A percentile compares a stretch with the other conserved stretches of the same genome.
phyloP scores from a whole-genome alignment of 2,329 filamentous ascomycete species.

The Amesomyces nigricolor region DNA sequence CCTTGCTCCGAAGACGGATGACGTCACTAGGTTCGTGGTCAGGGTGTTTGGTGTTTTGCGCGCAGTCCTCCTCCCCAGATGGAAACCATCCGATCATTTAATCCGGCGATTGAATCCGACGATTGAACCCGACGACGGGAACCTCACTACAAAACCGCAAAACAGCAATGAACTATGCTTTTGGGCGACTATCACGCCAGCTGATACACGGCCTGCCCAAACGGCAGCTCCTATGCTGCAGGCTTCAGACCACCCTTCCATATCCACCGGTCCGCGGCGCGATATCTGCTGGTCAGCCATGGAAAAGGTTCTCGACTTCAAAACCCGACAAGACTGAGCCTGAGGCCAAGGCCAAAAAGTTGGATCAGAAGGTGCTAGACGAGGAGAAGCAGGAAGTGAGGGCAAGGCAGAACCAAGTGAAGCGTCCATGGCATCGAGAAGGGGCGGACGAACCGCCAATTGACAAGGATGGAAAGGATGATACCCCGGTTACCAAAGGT shows the following conservation, averaged over 20 bases:
- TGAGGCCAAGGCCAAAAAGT: constrained; percentile 28
- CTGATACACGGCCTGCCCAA: constrained; percentile 2
- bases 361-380: constrained; percentile 32
- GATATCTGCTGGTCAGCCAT: background rate
- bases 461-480: constrained; percentile 25
- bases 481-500: constrained; percentile 32
- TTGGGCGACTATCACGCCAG: constrained; percentile 19
- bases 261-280: background rate
- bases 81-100: too few species aligned
- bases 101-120: too few species aligned
- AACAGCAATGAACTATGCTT: constrained; percentile 24
- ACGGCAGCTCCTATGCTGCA: background rate
- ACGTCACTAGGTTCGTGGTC: too few species aligned
- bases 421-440: constrained; percentile 61
- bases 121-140: too few species aligned
- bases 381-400: constrained; percentile 35
- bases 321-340: constrained; percentile 12
- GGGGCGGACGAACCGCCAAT: constrained; percentile 43
- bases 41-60: too few species aligned
- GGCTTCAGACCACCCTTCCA: background rate
- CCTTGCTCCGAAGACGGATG: too few species aligned
- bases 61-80: too few species aligned
- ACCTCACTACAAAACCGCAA: background rate
- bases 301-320: background rate
- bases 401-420: constrained; percentile 51